Base-by-base conservation (phyloP, 148 eudicot species). In the Fagopyrum esculentum region DNA sequence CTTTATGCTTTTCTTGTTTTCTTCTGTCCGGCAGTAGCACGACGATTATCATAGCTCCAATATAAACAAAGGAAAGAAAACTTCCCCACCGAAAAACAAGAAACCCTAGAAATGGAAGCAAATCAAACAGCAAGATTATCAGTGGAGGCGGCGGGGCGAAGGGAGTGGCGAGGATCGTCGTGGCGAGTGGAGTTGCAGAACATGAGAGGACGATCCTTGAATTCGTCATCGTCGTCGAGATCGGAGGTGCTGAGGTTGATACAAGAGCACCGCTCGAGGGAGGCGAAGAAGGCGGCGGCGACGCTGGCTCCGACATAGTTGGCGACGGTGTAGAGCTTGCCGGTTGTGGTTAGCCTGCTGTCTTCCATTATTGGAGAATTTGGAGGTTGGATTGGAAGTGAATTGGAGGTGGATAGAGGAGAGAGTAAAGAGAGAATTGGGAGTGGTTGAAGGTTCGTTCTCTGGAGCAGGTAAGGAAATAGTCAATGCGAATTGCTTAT, bases 271-370 rank as follows among this genome's bases (percentile, higher is more conserved):
- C 91, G 91, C 69, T 91, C 93, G 0, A 91, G 77, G 17, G 93
- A 91, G 46, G 96, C 81, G 83, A 91, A 91, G 80, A 91, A 91
- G 43, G 96, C 96, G 35, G 91, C 77, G 46, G 87, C 87, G 5
- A 90, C 90, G 83, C 85, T 80, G n/a, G 75, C 84, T 9, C 94
- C 94, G 43, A 92, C 77, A 84, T 86, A 90, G 75, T 85, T 86
- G 2, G 97, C 97, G 43, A 85, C 80, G 72, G 85, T 77, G 77
- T 74, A 84, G 40, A 89, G 80, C 81, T 81, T 87, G 16, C 81
- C 89, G 69, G 40, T 79, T 16, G 77, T 69, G 0, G 75, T 69
- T 10, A 85, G 59, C 57, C 85, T 73, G 78, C 76, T 87, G 75
- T 88, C 92, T 80, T 82, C 87, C 83, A 86, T 86, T 61, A 73